Evolutionary conservation across 148 eudicot species (phyloP), one percentile per base, ranked within the genome.

Genomic region (Cornus kousa): DNA sequence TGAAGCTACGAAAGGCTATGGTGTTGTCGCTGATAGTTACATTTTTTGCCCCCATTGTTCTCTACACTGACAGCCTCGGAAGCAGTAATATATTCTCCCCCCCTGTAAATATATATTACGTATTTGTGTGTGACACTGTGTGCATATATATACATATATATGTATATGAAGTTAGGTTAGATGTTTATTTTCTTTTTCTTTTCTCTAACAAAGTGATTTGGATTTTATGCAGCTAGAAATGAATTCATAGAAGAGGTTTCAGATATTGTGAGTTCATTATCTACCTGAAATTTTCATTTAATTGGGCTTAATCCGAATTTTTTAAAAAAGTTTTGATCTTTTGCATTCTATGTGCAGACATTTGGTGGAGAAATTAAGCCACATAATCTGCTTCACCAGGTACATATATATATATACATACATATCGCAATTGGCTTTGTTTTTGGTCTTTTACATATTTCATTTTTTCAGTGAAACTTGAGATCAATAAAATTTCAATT

Each of bases 301-400:
- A 62, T 20, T 62, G 22, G 23, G 8, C 9, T n/a, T 5, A 62
- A 5, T 57, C 16, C 9, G n/a, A 22, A 5, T 9, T 4, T 37
- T 28, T 28, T n/a, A 13, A 39, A 10, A 66, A 20, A 64, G 32
- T 65, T 35, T 71, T 33, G 76, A 23, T 17, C 64, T 80, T 70
- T 13, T 75, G 6, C 64, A 20, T 55, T 60, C 20, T 24, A 43
- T 46, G 4, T 85, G 87, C 83, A 92, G 98, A 83, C 85, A 57
- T 80, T 86, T 40, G 86, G 80, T 73, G 87, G 84, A n/a, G 91
- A 88, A 65, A 71, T 81, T 16, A 74, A 83, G 67, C 88, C 85
- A 43, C 82, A 90, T 28, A 90, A 91, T 87, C 80, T 86, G 72
- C 87, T 93, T 64, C 94, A 93, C 17, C 95, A 87, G 94, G 98